Percentiles rank a stretch among this genome's conserved stretches.
These are phyloP conservation scores for Ramichloridium luteum DNA, from an alignment of 2,329 filamentous ascomycete genomes.

Conservation along the genomic window DNA sequence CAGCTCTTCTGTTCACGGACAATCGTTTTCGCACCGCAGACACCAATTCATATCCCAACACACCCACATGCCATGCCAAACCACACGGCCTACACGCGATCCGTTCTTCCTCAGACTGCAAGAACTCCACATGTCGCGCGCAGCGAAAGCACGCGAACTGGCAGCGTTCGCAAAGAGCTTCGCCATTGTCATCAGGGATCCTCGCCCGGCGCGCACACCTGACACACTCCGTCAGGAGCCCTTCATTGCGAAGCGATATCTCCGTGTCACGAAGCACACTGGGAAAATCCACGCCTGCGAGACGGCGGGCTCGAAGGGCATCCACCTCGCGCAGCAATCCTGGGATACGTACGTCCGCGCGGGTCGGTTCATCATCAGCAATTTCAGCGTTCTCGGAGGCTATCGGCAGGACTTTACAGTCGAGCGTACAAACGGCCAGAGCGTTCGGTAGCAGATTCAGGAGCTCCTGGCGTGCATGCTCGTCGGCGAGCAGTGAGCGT, in stretches of 20 bases:
- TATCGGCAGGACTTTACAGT: slow-evolving; percentile 21
- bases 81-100: slow-evolving; percentile 24
- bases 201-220: slow-evolving; percentile 10
- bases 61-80: slow-evolving; percentile 27
- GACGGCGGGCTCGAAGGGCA: not conserved
- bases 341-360: slow-evolving; percentile 32
- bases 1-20: no score
- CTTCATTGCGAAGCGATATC: no score
- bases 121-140: slow-evolving; percentile 15
- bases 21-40: not conserved
- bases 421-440: slow-evolving; percentile 16
- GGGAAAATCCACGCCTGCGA: no score
- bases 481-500: slow-evolving; percentile 12
- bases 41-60: slow-evolving; percentile 28
- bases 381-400: no score
- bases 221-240: no score
- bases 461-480: slow-evolving; percentile 18
- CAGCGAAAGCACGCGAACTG: slow-evolving; percentile 34
- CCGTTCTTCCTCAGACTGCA: slow-evolving; percentile 6
- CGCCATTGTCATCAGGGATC: slow-evolving; percentile 5
- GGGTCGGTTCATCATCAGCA: slow-evolving; percentile 23
- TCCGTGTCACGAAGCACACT: no score
- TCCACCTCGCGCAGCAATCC: slow-evolving; percentile 18
- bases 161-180: slow-evolving; percentile 29
- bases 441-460: slow-evolving; percentile 3